These are phyloP conservation scores for Arachis monticola DNA, from an alignment of 331 rosid genomes.

Conservation along the genomic window DNA sequence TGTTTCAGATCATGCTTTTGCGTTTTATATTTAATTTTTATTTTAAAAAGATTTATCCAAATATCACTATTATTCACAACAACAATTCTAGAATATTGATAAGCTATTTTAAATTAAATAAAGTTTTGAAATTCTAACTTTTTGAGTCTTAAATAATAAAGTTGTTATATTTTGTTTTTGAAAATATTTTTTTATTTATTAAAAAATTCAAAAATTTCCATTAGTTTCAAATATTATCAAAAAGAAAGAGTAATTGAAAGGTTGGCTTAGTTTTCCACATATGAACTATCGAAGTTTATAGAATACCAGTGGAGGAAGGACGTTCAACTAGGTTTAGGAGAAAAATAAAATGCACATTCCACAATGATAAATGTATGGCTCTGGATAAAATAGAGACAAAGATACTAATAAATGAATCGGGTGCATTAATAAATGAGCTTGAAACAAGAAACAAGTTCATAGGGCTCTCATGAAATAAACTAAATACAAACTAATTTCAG, in stretches of 20 bases:
- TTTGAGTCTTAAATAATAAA: no score
- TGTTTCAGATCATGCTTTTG: no score
- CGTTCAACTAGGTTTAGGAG: background rate
- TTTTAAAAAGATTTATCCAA: no score
- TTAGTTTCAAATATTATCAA: no score
- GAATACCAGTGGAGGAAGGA: background rate
- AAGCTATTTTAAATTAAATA: no score
- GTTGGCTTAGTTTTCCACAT: background rate
- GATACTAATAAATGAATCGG: background rate
- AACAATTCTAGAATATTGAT: no score
- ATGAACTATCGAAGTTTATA: background rate
- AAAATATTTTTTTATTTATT: no score
- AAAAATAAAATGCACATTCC: background rate
- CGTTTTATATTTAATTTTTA: no score
- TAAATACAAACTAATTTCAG: constrained; percentile 27
- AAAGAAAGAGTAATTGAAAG: background rate
- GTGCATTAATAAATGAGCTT: constrained; percentile 4
- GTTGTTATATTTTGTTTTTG: no score
- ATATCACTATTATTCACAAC: no score
- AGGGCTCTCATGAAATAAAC: constrained; percentile 9
- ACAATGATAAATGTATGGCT: constrained; percentile 6
- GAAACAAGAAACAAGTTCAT: background rate
- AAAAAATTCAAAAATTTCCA: no score
- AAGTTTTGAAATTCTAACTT: no score
- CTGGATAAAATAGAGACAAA: background rate